Evolutionary conservation across 169 alveolate species (phyloP), one percentile per base, ranked within the genome.

Genomic region (Plasmodium cynomolgi): DNA sequence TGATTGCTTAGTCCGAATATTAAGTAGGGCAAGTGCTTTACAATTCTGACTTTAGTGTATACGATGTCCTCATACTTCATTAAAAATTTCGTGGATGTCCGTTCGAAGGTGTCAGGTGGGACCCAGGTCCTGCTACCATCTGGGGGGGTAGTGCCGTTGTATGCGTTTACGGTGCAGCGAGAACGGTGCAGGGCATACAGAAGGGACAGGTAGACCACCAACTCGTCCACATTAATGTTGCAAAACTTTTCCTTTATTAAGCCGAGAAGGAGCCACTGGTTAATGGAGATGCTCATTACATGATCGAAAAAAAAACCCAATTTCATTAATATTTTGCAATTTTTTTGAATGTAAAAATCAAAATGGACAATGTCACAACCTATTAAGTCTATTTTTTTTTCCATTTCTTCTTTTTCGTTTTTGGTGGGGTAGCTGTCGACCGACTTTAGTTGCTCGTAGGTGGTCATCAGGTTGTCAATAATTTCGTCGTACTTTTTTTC

Each of bases 61-160:
- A 92, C 92, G 29, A 96, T 96, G 83, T 96, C 95, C 44, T 96
- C 96, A 41, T 96, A 95, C 79, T 96, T 95, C 17, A 96, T 92
- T 96, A 97, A 95, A 91, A 96, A 96, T 84, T 96, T 96, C 4
- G 97, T 96, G 11, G 98, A 96, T 11, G 81, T 92, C 37, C 98
- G 92, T 82, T 94, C 95, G 68, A 96, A 96, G 13, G 97, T 96
- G 6, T 96, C 98, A 0, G 98, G 98, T 29, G 98, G 97, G 41
- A 93, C 84, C 98, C 98, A 96, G 26, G n/a, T 62, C 1, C 8
- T 77, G 31, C n/a, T 39, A 39, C 39, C 8, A 23, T 68, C 39
- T 68, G 77, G 39, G 77, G 77, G 33, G 31, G 77, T 4, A 4
- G 31, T 29, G 7, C 6, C 41, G 3, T 8, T 8, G n/a, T 20